phyloP scores from a whole-genome alignment of 257 asterid species.

The Capsicum rhomboideum region DNA sequence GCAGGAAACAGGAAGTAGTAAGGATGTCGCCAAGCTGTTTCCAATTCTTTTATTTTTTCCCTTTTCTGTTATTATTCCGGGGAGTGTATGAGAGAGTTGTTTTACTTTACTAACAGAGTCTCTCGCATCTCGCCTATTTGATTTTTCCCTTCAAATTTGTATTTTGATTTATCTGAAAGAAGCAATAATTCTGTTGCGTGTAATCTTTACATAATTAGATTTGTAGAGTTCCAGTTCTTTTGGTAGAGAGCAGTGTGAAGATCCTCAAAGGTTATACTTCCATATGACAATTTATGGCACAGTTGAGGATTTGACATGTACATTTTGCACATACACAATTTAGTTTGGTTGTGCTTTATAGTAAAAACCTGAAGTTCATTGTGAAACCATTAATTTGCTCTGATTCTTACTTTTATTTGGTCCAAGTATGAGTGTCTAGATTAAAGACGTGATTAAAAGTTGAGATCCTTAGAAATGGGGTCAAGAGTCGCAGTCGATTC shows the following conservation, averaged over 20 bases:
- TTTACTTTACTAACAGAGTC: slow-evolving; percentile 5
- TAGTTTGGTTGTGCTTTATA: neutral
- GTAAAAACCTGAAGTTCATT: neutral
- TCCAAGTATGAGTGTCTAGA: neutral
- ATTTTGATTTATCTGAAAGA: slow-evolving; percentile 11
- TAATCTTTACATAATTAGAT: slow-evolving; percentile 11
- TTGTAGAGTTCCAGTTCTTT: neutral
- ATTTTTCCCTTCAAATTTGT: neutral
- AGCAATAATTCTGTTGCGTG: slow-evolving; percentile 61
- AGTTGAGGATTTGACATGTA: neutral
- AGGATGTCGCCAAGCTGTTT: slow-evolving; percentile 1
- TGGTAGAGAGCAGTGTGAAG: neutral
- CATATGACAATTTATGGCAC: neutral
- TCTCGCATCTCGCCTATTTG: neutral
- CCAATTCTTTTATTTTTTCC: slow-evolving; percentile 16
- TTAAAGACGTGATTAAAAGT: neutral
- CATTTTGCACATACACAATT: neutral
- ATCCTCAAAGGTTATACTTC: neutral
- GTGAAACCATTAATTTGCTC: neutral
- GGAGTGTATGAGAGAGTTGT: slow-evolving; percentile 23
- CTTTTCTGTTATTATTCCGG: slow-evolving; percentile 8
- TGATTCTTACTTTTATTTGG: neutral
- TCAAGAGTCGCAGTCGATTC: too few species aligned
- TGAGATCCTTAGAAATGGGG: too few species aligned
- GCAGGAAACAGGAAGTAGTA: slow-evolving; percentile 53